Evolutionary conservation across 352 stramenopile species (phyloP), one percentile per base, ranked within the genome.

Genomic region (Halophytophthora polymorphica): DNA sequence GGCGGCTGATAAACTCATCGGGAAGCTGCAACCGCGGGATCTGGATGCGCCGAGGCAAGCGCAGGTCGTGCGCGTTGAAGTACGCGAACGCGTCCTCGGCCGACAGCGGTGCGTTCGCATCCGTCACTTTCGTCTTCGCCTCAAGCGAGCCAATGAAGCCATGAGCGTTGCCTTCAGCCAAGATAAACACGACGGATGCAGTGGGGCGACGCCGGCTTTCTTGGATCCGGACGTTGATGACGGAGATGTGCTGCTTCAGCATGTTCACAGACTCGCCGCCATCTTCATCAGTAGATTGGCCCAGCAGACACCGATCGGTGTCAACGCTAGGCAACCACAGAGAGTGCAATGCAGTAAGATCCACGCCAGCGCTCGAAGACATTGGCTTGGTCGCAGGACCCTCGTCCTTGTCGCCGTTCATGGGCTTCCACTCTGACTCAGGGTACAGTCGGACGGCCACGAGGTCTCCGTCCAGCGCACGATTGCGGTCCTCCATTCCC

Each of bases 401-500:
- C 17, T 13, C 34, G 28, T 68, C 46, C 7, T 42, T 49, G 15
- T 56, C 61, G 25, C 65, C 44, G 13, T 69, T 68, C 17, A 83
- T 19, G 19, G 60, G 44, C 50, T 86, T 86, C 76, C 76, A 95
- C 34, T 84, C 51, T 4, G 66, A 51, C 34, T 85, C 66, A 0
- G 74, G 62, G 15, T 72, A 53, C 2, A 94, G 28, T 45, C 82
- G 49, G 36, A 96, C 53, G 1, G 66, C 82, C 12, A 96, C 83
- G 13, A 93, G 54, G 51, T 95, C 86, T n/a, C 82, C 73, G 40
- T 95, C 75, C 43, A 96, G 58, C 1, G 74, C 84, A 17, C 85
- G 80, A 36, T 94, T 95, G 2, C 84, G 76, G 45, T 88, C 71
- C 25, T 70, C 57, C 45, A 83, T 71, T 6, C 81, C 82, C 45